Evolutionary conservation across 2,329 filamentous ascomycete genomes (phyloP).

Genomic region (Orbilia blumenaviensis): DNA sequence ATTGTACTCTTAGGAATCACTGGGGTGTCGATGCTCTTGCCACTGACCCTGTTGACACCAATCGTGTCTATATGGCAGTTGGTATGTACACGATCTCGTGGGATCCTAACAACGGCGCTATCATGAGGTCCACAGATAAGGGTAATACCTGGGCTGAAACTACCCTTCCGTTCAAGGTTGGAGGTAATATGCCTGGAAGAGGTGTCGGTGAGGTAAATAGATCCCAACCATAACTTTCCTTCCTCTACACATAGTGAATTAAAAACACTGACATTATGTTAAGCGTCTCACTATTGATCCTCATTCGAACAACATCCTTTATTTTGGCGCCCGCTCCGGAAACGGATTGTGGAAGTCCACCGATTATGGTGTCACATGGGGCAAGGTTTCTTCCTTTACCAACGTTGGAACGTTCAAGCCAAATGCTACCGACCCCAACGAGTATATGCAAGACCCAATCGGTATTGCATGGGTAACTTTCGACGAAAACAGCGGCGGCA

Average conservation of each 20-base stretch:
- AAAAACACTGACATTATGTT: background rate
- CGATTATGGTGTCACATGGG: constrained; percentile 67
- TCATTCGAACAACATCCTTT: constrained; percentile 68
- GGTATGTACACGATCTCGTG: constrained; percentile 71
- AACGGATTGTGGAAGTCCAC: constrained; percentile 70
- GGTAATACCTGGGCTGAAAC: constrained; percentile 67
- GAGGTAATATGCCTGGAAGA: constrained; percentile 71
- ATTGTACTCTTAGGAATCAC: constrained; percentile 62
- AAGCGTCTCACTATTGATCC: constrained; percentile 68
- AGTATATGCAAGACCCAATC: constrained; percentile 64
- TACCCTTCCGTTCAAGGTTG: constrained; percentile 69
- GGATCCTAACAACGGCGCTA: constrained; percentile 68
- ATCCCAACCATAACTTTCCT: background rate
- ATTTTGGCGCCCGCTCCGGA: constrained; percentile 69
- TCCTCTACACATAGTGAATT: too few relatives aligned
- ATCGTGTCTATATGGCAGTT: constrained; percentile 67
- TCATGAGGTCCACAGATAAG: constrained; percentile 67
- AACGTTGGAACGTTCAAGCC: constrained; percentile 65
- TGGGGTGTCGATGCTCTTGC: constrained; percentile 70
- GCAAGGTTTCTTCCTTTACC: constrained; percentile 66
- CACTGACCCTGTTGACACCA: constrained; percentile 66
- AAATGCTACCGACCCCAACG: constrained; percentile 63
- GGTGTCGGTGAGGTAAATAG: constrained; percentile 66
- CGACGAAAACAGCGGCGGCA: constrained; percentile 64
- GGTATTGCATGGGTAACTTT: constrained; percentile 68